A percentile compares a stretch with the other conserved stretches of the same genome.
phyloP scores from a whole-genome alignment of 2,329 filamentous ascomycete genomes.

The Trichoderma sp. region DNA sequence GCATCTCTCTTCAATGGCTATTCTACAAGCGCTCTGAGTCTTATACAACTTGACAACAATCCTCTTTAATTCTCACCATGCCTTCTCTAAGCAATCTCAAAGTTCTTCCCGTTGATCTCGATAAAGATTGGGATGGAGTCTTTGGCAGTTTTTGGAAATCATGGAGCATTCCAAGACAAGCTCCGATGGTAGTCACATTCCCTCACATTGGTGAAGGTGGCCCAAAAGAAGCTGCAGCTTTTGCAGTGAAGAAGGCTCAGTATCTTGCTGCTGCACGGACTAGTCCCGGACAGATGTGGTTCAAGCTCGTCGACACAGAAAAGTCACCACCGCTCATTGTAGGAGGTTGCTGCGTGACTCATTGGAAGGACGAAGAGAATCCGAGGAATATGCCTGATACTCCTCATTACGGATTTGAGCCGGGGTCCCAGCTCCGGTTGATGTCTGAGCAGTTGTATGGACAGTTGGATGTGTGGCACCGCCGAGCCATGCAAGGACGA shows the following conservation, averaged over 20 bases:
- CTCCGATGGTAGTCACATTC: constrained; percentile 7
- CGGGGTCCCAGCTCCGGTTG: neutral
- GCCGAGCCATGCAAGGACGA: neutral
- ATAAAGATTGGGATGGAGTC: constrained; percentile 3
- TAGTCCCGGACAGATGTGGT: constrained; percentile 3
- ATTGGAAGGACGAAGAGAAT: neutral
- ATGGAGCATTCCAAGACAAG: constrained; percentile 8
- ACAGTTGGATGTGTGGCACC: neutral
- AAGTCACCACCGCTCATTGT: neutral
- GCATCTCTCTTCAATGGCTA: neutral
- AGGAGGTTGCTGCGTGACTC: neutral
- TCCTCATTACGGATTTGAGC: neutral
- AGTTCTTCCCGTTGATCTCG: neutral
- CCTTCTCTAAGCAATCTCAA: neutral
- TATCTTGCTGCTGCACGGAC: constrained; percentile 1
- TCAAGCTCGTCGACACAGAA: neutral
- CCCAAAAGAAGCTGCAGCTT: neutral
- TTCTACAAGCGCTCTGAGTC: neutral
- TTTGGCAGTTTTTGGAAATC: constrained; percentile 5
- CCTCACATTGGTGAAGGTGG: constrained; percentile 5
- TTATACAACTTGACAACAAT: neutral
- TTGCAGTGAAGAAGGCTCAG: neutral
- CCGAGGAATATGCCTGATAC: constrained; percentile 1
- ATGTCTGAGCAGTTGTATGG: constrained; percentile 5
- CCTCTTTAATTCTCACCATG: neutral